Base-by-base conservation (phyloP, 805 yeast species). In the Peterozyma xylosa region DNA sequence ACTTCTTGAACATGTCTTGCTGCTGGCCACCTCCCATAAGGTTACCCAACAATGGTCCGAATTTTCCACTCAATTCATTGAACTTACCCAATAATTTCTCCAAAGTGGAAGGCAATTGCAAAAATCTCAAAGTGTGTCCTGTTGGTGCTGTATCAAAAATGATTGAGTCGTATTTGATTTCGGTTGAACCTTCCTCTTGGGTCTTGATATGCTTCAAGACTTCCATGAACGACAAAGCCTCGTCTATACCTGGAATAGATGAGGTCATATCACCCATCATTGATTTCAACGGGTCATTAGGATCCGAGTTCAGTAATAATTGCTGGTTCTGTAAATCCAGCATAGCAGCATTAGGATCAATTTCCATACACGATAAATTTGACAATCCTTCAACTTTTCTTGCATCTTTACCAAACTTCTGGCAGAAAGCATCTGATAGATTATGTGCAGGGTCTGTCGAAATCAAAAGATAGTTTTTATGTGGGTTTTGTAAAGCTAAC, bases 101-200 rank as follows among this genome's bases (percentile, higher is more conserved):
- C 49, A 93, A 70, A 3, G 96, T 90, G 29, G 95, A 78, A 34
- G 99, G 99, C 57, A 93, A 78, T 65, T 90, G 96, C 62, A 93
- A 73, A 64, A 93, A 93, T 57, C 99, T 79, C 55, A 93, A 71
- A 2, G 99, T 93, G 66, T 93, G 99, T 33, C 99, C 99, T 0
- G 99, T 93, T 54, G 99, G 99, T 0, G 99, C 99, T n/a, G 99
- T 93, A 64, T 93, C 99, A 58, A 93, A 93, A 52, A 93, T 88
- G 51, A 93, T 90, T 9, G 96, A 88, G 53, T 86, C 88, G 61
- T 85, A 93, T 39, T 72, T 72, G 38, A 59, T 50, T 33, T 50
- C 51, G 33, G 53, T 53, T 6, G 56, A 46, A 46, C 57, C 59
- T 17, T 59, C 62, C 37, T 61, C 56, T 66, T 86, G 93, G 52